Evolutionary conservation across 2,329 filamentous ascomycete genomes (phyloP).

Genomic region (Cladosporium cucumerinum): DNA sequence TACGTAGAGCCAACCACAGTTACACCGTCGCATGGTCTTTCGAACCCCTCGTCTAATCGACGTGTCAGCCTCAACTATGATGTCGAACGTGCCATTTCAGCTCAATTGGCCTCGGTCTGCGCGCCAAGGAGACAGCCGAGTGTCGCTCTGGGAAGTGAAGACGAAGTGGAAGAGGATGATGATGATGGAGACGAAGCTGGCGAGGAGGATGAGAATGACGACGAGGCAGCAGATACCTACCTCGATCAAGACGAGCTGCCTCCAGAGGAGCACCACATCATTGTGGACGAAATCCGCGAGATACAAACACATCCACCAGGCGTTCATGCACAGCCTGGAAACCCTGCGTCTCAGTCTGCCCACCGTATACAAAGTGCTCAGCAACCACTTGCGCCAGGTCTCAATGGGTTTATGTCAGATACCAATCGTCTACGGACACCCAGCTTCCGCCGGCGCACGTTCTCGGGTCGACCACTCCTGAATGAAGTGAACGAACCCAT

Average conservation of each 20-base stretch:
- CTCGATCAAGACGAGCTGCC: conserved; percentile 17
- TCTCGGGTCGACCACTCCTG: conserved; percentile 13
- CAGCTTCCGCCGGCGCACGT: not conserved
- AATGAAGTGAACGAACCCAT: conserved; percentile 29
- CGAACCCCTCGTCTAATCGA: not conserved
- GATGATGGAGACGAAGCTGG: conserved; percentile 20
- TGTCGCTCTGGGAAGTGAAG: conserved; percentile 21
- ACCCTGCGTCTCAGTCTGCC: not conserved
- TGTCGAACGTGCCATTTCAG: conserved; percentile 20
- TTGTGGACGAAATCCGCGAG: not conserved
- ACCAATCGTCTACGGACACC: not conserved
- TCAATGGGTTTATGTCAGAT: not conserved
- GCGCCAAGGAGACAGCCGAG: conserved; percentile 26
- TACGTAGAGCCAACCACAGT: too few relatives aligned
- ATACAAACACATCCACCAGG: not conserved
- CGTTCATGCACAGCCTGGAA: not conserved
- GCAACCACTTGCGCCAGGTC: not conserved
- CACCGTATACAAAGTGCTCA: not conserved
- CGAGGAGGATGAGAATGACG: conserved; percentile 14
- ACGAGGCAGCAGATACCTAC: conserved; percentile 16
- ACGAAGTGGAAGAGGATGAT: conserved; percentile 19
- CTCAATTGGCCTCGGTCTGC: conserved; percentile 27
- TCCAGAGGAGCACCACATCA: conserved; percentile 7
- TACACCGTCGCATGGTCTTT: not conserved
- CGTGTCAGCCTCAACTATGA: conserved; percentile 23